These are phyloP conservation scores for Colletotrichum truncatum DNA, from an alignment of 2,329 filamentous ascomycete species.

Conservation along the genomic window DNA sequence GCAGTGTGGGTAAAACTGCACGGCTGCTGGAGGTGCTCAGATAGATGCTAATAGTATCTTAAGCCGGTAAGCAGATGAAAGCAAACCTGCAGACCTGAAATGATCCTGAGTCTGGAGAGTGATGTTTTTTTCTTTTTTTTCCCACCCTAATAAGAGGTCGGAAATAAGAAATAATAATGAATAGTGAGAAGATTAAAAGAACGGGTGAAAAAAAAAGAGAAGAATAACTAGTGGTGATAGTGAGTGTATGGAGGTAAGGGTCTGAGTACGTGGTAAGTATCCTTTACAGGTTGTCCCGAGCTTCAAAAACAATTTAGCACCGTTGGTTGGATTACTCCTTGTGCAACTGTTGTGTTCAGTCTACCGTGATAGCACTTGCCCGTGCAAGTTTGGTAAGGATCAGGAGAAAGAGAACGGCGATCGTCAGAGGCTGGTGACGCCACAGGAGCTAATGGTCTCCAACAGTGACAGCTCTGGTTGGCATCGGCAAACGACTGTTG, in stretches of 20 bases:
- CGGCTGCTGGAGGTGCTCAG: constrained; percentile 10
- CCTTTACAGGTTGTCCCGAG: not conserved
- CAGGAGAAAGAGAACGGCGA: constrained; percentile 11
- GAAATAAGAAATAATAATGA: constrained; percentile 2
- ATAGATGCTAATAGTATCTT: constrained; percentile 1
- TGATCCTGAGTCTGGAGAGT: not conserved
- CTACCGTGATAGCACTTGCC: constrained; percentile 13
- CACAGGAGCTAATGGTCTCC: constrained; percentile 7
- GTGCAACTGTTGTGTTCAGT: not conserved
- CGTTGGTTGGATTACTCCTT: not conserved
- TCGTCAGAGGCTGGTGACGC: constrained; percentile 22
- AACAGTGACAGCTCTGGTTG: not conserved
- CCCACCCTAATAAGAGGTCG: too few species aligned
- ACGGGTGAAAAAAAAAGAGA: constrained; percentile 1
- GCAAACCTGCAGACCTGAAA: constrained; percentile 5
- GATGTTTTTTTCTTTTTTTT: constrained; percentile 2
- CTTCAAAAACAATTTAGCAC: constrained; percentile 2
- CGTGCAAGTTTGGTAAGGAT: constrained; percentile 16
- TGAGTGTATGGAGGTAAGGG: constrained; percentile 3
- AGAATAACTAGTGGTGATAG: constrained; percentile 8
- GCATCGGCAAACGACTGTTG: constrained; percentile 7
- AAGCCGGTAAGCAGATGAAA: not conserved
- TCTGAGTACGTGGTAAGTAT: not conserved
- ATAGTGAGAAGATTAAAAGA: not conserved
- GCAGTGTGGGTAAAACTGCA: not conserved